Evolutionary conservation across 129 eudicot genomes (phyloP), one percentile per base, ranked within the genome.

Genomic region (Lactuca saligna): DNA sequence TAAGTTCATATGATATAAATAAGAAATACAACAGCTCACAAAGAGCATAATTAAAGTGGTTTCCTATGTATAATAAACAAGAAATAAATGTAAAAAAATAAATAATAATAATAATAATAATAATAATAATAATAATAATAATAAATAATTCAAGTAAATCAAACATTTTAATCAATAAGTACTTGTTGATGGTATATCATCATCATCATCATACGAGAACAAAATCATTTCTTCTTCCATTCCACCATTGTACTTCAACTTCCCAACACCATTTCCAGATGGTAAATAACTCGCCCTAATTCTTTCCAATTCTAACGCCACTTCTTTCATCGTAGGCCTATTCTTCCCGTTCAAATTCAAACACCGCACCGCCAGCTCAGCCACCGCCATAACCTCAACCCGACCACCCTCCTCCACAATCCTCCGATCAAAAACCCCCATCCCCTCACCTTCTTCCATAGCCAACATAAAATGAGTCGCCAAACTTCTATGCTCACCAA

Each of bases 291-390:
- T 11, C 46, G 54, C 37, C 57, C 75, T 57, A 54, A 69, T 76
- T 17, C 38, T 57, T 61, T 62, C 77, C 44, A 72, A 35, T 33
- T 72, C 69, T 2, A 29, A 51, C 2, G 69, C 61, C 4, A 72
- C 77, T 34, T 72, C 61, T 72, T 62, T 61, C 77, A 72, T 72
- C 10, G 77, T 61, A 8, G 77, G 77, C 25, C 69, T 72, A 3
- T 53, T 17, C 69, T 53, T 72, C 2, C 77, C 69, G 4, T 62
- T 61, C 69, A 72, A 35, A n/a, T 72, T 72, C 77, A 72, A 37
- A 8, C 77, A 61, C 15, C 39, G 14, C 51, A 33, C 37, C 4
- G 77, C 77, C 5, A 72, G n/a, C 14, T 72, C 54, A 35, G 77
- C 77, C 41, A 72, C 25, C 0, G 61, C 69, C 69, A 72, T 50